Percentiles rank a stretch among this genome's conserved stretches.
phyloP scores from a whole-genome alignment of 2,329 filamentous ascomycete genomes.

The Fusarium torulosum region DNA sequence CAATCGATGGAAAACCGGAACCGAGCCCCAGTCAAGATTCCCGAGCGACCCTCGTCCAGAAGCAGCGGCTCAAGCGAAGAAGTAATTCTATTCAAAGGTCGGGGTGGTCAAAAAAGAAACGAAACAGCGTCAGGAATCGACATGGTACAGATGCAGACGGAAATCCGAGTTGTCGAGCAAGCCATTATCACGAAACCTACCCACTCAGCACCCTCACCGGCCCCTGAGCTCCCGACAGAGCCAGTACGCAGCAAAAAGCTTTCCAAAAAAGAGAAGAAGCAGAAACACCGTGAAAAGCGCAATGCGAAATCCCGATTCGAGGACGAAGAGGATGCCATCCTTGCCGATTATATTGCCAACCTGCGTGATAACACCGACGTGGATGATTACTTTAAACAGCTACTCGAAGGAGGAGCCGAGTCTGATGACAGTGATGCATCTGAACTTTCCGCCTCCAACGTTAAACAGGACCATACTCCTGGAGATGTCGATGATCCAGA shows the following conservation, averaged over 20 bases:
- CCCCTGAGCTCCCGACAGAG: constrained; percentile 2
- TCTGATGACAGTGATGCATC: constrained; percentile 23
- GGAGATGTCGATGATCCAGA: constrained; percentile 43
- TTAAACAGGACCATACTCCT: constrained; percentile 68
- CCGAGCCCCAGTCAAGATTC: constrained; percentile 14
- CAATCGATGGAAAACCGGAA: constrained; percentile 4
- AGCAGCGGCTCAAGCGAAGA: constrained; percentile 70
- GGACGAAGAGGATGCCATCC: constrained; percentile 65
- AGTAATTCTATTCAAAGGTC: constrained; percentile 75
- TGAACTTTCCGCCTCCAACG: constrained; percentile 60
- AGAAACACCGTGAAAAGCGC: constrained; percentile 37
- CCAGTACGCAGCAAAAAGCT: neutral
- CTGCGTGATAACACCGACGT: constrained; percentile 65
- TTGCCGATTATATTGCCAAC: constrained; percentile 80
- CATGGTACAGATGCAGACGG: constrained; percentile 50
- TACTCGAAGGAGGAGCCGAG: constrained; percentile 23
- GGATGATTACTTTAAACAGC: constrained; percentile 55
- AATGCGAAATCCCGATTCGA: constrained; percentile 28
- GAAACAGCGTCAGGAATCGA: constrained; percentile 36
- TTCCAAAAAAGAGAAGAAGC: constrained; percentile 29
- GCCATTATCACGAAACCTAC: constrained; percentile 28
- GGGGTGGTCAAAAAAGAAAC: constrained; percentile 53
- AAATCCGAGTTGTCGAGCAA: constrained; percentile 51
- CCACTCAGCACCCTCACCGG: constrained; percentile 5
- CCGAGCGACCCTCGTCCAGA: constrained; percentile 39